phyloP scores from a whole-genome alignment of 163 green algal species.

The Chloroidium sp. region DNA sequence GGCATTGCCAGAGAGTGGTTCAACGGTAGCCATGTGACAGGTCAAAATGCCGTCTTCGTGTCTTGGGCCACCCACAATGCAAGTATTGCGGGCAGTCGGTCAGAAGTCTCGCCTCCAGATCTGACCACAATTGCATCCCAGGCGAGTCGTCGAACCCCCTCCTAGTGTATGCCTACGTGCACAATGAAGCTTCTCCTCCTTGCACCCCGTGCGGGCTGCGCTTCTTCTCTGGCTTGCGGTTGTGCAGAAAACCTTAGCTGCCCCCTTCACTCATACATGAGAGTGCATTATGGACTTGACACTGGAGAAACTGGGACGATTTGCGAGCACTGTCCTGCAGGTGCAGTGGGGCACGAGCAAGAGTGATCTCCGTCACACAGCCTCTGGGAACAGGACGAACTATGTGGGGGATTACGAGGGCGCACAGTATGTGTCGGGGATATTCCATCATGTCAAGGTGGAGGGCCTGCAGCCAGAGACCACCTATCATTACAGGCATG shows the following conservation, averaged over 20 bases:
- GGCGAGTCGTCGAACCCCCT: too few relatives aligned
- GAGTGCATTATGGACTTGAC: too few relatives aligned
- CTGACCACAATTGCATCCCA: too few relatives aligned
- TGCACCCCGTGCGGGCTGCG: too few relatives aligned
- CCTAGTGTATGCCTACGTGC: too few relatives aligned
- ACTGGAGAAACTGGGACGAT: background rate
- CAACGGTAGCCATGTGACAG: too few relatives aligned
- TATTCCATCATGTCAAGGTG: conserved; percentile 27
- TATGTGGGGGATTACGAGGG: conserved; percentile 4
- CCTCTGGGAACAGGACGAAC: background rate
- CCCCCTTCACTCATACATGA: too few relatives aligned
- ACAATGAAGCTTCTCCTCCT: too few relatives aligned
- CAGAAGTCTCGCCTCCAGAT: too few relatives aligned
- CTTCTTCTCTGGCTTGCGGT: too few relatives aligned
- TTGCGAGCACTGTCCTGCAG: background rate
- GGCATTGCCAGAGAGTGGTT: too few relatives aligned
- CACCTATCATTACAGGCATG: conserved; percentile 23
- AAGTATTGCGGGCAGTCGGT: background rate
- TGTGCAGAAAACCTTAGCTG: too few relatives aligned
- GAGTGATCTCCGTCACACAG: background rate
- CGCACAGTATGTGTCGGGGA: conserved; percentile 7
- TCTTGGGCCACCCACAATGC: conserved; percentile 8
- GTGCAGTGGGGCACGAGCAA: conserved; percentile 22
- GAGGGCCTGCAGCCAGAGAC: conserved; percentile 17
- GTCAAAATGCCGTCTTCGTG: background rate